Conservation (phyloP, 2,329 filamentous ascomycete genomes). For the Epichloe sp. region DNA sequence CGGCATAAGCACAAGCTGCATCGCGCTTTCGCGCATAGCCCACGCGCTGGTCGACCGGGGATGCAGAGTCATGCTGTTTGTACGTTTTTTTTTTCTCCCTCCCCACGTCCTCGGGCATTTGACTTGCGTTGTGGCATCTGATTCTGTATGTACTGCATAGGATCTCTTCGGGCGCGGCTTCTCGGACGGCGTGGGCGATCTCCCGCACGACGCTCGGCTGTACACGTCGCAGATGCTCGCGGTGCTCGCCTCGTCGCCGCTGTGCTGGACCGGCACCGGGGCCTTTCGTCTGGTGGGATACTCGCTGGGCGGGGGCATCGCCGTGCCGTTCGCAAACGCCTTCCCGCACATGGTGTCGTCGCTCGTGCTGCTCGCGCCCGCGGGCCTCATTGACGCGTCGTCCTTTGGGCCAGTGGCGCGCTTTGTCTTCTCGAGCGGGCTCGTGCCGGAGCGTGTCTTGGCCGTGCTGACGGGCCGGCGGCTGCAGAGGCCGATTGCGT, state of each 20-base stretch:
- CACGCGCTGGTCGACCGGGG: slow-evolving; percentile 52
- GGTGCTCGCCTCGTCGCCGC: slow-evolving; percentile 53
- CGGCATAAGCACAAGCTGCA: slow-evolving; percentile 71
- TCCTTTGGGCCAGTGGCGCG: slow-evolving; percentile 37
- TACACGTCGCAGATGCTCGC: slow-evolving; percentile 62
- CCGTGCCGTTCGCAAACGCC: slow-evolving; percentile 57
- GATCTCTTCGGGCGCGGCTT: slow-evolving; percentile 59
- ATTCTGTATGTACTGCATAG: slow-evolving; percentile 17
- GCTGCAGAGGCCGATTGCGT: slow-evolving; percentile 37
- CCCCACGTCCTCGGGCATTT: not conserved
- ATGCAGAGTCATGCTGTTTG: slow-evolving; percentile 70
- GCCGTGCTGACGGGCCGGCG: slow-evolving; percentile 33
- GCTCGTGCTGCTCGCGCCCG: slow-evolving; percentile 65
- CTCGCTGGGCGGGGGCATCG: slow-evolving; percentile 69
- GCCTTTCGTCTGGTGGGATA: slow-evolving; percentile 63
- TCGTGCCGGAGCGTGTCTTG: slow-evolving; percentile 40
- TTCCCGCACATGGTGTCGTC: slow-evolving; percentile 58
- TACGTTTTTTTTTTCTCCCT: slow-evolving; percentile 16
- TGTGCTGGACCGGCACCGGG: slow-evolving; percentile 49
- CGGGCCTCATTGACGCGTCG: slow-evolving; percentile 53
- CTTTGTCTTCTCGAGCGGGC: slow-evolving; percentile 39
- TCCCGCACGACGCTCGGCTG: slow-evolving; percentile 60
- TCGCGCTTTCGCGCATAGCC: slow-evolving; percentile 56
- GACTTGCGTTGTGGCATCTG: no score
- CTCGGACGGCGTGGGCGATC: slow-evolving; percentile 48